A percentile compares a stretch with the other conserved stretches of the same genome.
Evolutionary conservation across 2,329 filamentous ascomycete species (phyloP).

Genomic region (Alternaria sp.): DNA sequence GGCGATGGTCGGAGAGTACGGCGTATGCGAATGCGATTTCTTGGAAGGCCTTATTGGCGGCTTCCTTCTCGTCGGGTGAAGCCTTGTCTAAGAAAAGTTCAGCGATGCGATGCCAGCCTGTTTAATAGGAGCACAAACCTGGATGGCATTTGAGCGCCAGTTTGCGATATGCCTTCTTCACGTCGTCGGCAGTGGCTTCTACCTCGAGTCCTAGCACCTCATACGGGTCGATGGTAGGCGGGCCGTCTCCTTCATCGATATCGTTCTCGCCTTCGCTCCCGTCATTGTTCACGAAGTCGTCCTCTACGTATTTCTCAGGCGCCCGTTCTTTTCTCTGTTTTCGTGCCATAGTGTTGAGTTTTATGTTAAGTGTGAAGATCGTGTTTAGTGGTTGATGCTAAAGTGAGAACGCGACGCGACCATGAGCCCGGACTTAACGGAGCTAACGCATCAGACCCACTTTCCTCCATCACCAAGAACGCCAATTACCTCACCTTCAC

Average conservation of each 20-base stretch:
- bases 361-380: slow-evolving; percentile 15
- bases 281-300: slow-evolving; percentile 56
- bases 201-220: slow-evolving; percentile 76
- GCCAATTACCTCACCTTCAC: slow-evolving; percentile 18
- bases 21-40: slow-evolving; percentile 93
- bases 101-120: slow-evolving; percentile 25
- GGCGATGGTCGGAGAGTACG: slow-evolving; percentile 81
- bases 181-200: slow-evolving; percentile 75
- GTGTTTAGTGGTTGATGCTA: slow-evolving; percentile 4
- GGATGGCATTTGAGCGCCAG: slow-evolving; percentile 83
- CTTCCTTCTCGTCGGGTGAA: slow-evolving; percentile 69
- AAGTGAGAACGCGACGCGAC: slow-evolving; percentile 37
- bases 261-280: slow-evolving; percentile 45
- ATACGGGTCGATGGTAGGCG: slow-evolving; percentile 79
- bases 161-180: slow-evolving; percentile 93
- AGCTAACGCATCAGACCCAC: slow-evolving; percentile 22
- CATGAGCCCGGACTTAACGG: slow-evolving; percentile 36
- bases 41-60: slow-evolving; percentile 85
- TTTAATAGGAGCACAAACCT: slow-evolving; percentile 55
- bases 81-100: slow-evolving; percentile 72
- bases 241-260: slow-evolving; percentile 57
- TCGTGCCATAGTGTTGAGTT: slow-evolving; percentile 14
- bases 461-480: slow-evolving; percentile 1
- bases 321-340: slow-evolving; percentile 18
- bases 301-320: slow-evolving; percentile 16